Percentiles rank a stretch among this genome's conserved stretches.
phyloP scores from a whole-genome alignment of 2,329 filamentous ascomycete genomes.

The Microdochium bolleyi region DNA sequence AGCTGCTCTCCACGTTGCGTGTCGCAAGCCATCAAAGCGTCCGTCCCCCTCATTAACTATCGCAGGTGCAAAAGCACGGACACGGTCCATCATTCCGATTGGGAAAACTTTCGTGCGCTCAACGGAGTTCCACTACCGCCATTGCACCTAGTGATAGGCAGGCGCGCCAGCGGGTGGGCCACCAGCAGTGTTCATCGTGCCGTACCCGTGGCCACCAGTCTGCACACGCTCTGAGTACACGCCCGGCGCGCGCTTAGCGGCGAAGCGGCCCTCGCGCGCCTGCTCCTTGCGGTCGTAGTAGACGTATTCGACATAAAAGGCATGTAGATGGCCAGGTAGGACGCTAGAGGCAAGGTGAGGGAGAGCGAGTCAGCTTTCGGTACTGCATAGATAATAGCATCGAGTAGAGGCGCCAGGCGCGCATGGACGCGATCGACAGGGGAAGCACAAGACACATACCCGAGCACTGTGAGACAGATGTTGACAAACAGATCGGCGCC shows the following conservation, averaged over 20 bases:
- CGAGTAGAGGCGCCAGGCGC: too few relatives aligned
- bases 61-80: too few relatives aligned
- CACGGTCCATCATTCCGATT: too few relatives aligned
- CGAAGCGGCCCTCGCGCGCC: slow-evolving; percentile 46
- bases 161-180: background rate
- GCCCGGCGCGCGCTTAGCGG: slow-evolving; percentile 51
- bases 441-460: slow-evolving; percentile 31
- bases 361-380: too few relatives aligned
- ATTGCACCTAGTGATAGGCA: background rate
- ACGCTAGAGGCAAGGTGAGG: too few relatives aligned
- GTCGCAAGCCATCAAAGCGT: too few relatives aligned
- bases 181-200: slow-evolving; percentile 28
- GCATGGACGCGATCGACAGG: background rate
- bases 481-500: slow-evolving; percentile 59
- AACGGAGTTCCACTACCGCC: too few relatives aligned
- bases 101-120: too few relatives aligned
- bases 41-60: too few relatives aligned
- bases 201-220: slow-evolving; percentile 60
- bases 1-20: too few relatives aligned
- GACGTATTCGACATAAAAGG: slow-evolving; percentile 76
- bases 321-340: slow-evolving; percentile 71
- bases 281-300: slow-evolving; percentile 70
- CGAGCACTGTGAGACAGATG: slow-evolving; percentile 57
- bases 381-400: too few relatives aligned
- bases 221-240: slow-evolving; percentile 69